Percentiles rank a stretch among this genome's conserved stretches.
Conservation (phyloP, 768 basidiomycete genomes). For the Suillus decipiens region DNA sequence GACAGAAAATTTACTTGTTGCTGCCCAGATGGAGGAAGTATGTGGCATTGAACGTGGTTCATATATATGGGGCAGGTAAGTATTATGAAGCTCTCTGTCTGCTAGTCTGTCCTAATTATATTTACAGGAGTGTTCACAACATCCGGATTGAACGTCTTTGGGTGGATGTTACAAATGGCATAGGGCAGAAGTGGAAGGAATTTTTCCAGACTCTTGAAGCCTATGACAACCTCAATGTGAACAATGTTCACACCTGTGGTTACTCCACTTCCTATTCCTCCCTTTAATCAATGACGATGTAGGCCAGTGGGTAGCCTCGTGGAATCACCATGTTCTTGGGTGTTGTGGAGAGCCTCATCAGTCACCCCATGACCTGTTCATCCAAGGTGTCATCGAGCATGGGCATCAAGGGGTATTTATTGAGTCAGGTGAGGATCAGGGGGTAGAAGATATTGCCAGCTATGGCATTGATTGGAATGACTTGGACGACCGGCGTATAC, state of each 20-base stretch:
- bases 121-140: conserved; percentile 25
- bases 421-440: background rate
- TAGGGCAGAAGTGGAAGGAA: conserved; percentile 41
- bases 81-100: background rate
- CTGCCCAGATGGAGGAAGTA: conserved; percentile 21
- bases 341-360: background rate
- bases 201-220: conserved; percentile 42
- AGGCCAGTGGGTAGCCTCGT: conserved; percentile 32
- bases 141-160: conserved; percentile 44
- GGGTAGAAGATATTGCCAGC: conserved; percentile 1
- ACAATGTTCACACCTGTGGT: conserved; percentile 41
- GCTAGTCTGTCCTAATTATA: background rate
- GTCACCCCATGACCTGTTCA: background rate
- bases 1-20: conserved; percentile 25
- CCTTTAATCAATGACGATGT: conserved; percentile 39
- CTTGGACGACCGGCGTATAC: background rate
- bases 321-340: conserved; percentile 38
- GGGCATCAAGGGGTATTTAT: background rate
- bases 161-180: conserved; percentile 43
- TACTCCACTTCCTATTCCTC: conserved; percentile 45
- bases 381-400: background rate
- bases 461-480: conserved; percentile 4
- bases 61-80: conserved; percentile 41
- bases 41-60: conserved; percentile 26
- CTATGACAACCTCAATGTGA: conserved; percentile 35